Evolutionary conservation across 148 eudicot species (phyloP), one percentile per base, ranked within the genome.

Genomic region (Cornus controversa): DNA sequence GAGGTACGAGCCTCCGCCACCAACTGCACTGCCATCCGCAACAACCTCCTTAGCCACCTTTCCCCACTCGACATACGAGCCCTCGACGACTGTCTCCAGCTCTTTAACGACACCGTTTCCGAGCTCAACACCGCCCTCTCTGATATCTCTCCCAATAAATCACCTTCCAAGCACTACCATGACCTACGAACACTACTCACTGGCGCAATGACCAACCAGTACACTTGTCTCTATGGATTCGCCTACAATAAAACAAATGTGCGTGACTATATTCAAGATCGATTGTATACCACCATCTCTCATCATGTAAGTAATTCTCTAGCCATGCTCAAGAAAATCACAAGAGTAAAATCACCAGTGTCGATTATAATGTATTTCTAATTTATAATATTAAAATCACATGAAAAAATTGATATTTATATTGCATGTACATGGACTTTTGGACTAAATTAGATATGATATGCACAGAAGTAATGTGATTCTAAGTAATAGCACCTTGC

Each of bases 171-270:
- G 26, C 79, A 86, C 29, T 84, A 77, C 81, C 40, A 75, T 9
- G 84, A 86, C 42, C 62, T 92, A 45, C 85, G 77, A 58, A 88
- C 96, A 1, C 77, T 87, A 1, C 74, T 94, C 14, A 92, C 96
- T 67, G 98, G 82, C 0, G 92, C 96, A 26, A 92, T 94, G 92
- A 94, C 98, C n/a, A 91, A 94, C 54, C 91, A 90, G 84, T 77
- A 80, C 78, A 95, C 98, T 13, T 95, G 98, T 60, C 89, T 93
- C 1, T 96, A 95, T 28, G 98, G 97, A 1, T 85, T 94, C 74
- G 89, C 90, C 8, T 74, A 73, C 54, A 86, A 88, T 23, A 79
- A 81, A 36, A 71, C 75, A 68, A 80, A 84, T 6, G 62, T 90
- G 0, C 76, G 93, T 4, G 62, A 72, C 13, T 73, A 22, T 77